A percentile compares a stretch with the other conserved stretches of the same genome.
Conservation (phyloP, 208 protist species). For the Acanthamoeba castellanii region DNA sequence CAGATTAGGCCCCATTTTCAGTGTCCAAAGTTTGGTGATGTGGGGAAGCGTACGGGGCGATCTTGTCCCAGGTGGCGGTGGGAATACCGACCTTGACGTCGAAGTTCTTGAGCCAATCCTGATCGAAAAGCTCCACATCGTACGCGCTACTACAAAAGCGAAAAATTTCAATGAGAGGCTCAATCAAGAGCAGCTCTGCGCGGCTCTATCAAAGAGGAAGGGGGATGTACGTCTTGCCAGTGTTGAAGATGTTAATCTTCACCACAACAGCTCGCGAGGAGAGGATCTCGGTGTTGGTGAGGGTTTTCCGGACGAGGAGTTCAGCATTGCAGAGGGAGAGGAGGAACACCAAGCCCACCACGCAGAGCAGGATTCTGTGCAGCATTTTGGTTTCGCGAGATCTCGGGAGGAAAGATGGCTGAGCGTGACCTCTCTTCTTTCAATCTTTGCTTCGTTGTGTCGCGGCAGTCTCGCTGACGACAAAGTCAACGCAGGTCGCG, state of each 20-base stretch:
- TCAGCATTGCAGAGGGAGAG: background rate
- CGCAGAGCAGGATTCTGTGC: background rate
- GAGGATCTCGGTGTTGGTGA: constrained; percentile 45
- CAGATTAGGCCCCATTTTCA: background rate
- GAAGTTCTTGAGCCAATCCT: constrained; percentile 58
- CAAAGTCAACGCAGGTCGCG: background rate
- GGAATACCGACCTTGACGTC: background rate
- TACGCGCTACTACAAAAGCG: background rate
- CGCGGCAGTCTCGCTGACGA: background rate
- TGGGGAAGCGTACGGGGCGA: background rate
- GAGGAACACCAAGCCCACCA: background rate
- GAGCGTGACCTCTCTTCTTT: background rate
- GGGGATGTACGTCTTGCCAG: constrained; percentile 39
- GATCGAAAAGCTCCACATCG: constrained; percentile 44
- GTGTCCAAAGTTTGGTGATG: background rate
- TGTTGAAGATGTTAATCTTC: constrained; percentile 33
- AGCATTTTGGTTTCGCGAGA: background rate
- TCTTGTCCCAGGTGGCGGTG: constrained; percentile 36
- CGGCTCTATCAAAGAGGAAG: too few relatives aligned
- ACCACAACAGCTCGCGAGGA: constrained; percentile 50
- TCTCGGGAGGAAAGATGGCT: background rate
- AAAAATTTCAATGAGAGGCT: background rate
- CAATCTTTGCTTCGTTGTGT: background rate
- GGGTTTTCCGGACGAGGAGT: constrained; percentile 21
- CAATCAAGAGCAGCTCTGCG: background rate